Evolutionary conservation across 257 asterid genomes (phyloP).

Genomic region (Paraleonurus japonicus): DNA sequence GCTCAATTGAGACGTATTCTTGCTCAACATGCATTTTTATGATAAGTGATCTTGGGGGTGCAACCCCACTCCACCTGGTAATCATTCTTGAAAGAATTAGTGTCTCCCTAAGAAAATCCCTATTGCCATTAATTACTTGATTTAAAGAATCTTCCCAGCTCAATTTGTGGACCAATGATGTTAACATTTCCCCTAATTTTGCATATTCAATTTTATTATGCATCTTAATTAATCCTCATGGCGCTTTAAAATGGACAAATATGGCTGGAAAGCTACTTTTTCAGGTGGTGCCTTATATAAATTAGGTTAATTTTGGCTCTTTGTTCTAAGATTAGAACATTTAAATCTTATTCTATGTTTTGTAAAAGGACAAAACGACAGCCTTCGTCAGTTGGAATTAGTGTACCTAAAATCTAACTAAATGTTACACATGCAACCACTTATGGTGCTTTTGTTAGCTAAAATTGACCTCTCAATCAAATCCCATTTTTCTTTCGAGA

Average conservation of each 20-base stretch:
- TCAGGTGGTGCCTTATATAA: neutral
- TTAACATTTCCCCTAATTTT: slow-evolving; percentile 31
- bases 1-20: too few relatives aligned
- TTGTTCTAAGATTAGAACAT: neutral
- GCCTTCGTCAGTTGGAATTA: neutral
- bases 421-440: neutral
- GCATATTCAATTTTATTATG: neutral
- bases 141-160: slow-evolving; percentile 28
- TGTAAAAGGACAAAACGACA: neutral
- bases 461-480: neutral
- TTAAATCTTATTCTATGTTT: neutral
- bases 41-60: too few relatives aligned
- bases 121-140: slow-evolving; percentile 10
- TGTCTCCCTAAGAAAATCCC: slow-evolving; percentile 7
- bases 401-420: neutral
- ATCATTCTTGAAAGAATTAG: slow-evolving; percentile 21
- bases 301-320: neutral
- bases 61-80: neutral
- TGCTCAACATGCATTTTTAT: too few relatives aligned
- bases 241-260: neutral
- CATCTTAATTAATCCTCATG: neutral
- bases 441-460: neutral
- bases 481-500: too few relatives aligned
- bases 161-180: slow-evolving; percentile 15
- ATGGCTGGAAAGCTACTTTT: neutral